phyloP scores from a whole-genome alignment of 768 basidiomycete species.

The Suillus variegatus region DNA sequence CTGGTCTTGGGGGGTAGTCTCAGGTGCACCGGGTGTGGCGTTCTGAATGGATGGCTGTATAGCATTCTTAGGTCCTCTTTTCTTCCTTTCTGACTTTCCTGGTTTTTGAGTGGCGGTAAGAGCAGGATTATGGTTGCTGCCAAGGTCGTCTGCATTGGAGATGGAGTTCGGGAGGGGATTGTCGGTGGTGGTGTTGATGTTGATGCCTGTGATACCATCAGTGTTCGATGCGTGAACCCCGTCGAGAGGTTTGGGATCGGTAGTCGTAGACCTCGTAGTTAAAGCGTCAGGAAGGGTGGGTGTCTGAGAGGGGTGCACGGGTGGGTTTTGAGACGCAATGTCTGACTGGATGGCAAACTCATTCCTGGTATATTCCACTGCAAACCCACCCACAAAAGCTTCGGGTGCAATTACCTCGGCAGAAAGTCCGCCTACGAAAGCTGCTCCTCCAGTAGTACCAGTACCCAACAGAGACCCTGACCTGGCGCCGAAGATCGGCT shows the following conservation, averaged over 20 bases:
- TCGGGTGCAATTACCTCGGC: background rate
- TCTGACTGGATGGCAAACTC: slow-evolving; percentile 4
- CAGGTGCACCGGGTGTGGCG: slow-evolving; percentile 3
- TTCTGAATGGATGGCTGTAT: background rate
- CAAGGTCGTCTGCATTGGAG: background rate
- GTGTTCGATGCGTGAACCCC: background rate
- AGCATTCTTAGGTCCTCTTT: background rate
- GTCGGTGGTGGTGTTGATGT: slow-evolving; percentile 16
- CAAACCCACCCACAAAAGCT: slow-evolving; percentile 7
- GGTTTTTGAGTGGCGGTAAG: background rate
- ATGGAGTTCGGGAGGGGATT: background rate
- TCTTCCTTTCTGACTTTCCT: background rate
- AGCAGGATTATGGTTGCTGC: background rate
- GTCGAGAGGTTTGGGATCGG: background rate
- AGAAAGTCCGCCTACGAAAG: background rate
- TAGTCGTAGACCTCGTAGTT: background rate
- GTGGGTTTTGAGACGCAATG: background rate
- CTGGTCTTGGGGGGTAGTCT: slow-evolving; percentile 2
- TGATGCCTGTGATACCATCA: slow-evolving; percentile 9
- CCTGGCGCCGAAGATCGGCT: background rate
- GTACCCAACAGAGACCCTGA: background rate
- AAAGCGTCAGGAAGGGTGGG: slow-evolving; percentile 5
- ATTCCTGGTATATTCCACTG: background rate
- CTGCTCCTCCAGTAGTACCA: background rate
- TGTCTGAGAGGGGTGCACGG: slow-evolving; percentile 17